phyloP scores from a whole-genome alignment of 1,284 basidiomycete species.

The Malassezia brasiliensis region DNA sequence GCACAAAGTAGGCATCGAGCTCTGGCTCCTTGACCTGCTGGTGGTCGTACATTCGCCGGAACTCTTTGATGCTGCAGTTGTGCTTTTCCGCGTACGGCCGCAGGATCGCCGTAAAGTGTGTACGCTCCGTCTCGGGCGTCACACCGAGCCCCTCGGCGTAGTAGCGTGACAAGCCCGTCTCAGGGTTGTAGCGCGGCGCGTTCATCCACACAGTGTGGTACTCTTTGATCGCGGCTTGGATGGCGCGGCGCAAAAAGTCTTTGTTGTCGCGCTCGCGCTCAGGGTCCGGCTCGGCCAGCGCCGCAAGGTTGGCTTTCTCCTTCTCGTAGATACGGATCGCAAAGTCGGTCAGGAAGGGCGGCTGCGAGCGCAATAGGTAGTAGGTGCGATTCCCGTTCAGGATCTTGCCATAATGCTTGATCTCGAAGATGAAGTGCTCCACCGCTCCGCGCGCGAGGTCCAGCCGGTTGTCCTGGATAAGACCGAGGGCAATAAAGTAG shows the following conservation, averaged over 20 bases:
- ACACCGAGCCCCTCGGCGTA: constrained; percentile 90
- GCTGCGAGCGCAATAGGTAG: constrained; percentile 89
- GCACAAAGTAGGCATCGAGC: constrained; percentile 92
- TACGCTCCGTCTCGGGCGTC: constrained; percentile 94
- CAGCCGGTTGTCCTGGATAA: constrained; percentile 85
- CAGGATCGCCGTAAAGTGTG: constrained; percentile 92
- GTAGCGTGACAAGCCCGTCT: constrained; percentile 84
- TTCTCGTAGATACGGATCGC: constrained; percentile 76
- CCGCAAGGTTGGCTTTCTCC: background rate
- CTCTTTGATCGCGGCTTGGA: constrained; percentile 93
- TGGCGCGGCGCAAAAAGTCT: constrained; percentile 83
- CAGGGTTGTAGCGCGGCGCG: constrained; percentile 80
- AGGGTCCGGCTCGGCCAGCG: constrained; percentile 72
- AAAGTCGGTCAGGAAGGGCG: constrained; percentile 97
- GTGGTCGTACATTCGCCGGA: constrained; percentile 88
- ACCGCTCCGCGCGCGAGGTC: constrained; percentile 93
- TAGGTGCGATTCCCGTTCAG: constrained; percentile 47
- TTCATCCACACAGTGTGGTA: constrained; percentile 96
- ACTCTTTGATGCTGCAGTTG: constrained; percentile 90
- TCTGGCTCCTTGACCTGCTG: constrained; percentile 72
- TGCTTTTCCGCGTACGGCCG: constrained; percentile 88
- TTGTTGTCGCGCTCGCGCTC: constrained; percentile 68
- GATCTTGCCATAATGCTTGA: constrained; percentile 84
- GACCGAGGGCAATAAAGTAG: constrained; percentile 85
- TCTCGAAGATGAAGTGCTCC: constrained; percentile 97